Conservation (phyloP, 805 yeast genomes). For the Kuraishia floccosa region DNA sequence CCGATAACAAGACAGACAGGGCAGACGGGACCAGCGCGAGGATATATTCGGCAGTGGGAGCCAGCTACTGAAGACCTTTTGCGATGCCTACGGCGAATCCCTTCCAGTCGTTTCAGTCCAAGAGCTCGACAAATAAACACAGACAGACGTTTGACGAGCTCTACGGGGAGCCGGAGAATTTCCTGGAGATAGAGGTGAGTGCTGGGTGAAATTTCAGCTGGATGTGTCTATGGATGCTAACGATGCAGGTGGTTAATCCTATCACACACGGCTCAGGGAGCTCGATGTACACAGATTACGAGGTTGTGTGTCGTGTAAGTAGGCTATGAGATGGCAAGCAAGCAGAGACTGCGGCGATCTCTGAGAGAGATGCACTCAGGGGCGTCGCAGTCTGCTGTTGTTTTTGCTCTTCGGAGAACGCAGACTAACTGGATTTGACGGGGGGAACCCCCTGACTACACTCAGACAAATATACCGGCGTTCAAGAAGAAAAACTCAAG, state of each 20-base stretch:
- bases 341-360: too few species aligned
- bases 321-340: not conserved
- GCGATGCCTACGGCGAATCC: slow-evolving; percentile 17
- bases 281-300: slow-evolving; percentile 84
- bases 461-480: slow-evolving; percentile 74
- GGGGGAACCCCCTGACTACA: not conserved
- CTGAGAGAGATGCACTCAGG: too few species aligned
- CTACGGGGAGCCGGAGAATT: slow-evolving; percentile 92
- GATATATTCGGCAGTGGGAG: too few species aligned
- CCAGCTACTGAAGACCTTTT: slow-evolving; percentile 13
- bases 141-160: slow-evolving; percentile 66
- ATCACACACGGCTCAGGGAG: slow-evolving; percentile 59
- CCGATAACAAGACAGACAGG: too few species aligned
- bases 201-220: not conserved
- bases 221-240: not conserved
- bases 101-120: slow-evolving; percentile 17
- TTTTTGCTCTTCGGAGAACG: not conserved
- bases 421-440: not conserved
- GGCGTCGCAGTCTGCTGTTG: too few species aligned
- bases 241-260: slow-evolving; percentile 44
- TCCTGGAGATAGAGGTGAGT: slow-evolving; percentile 78
- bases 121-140: slow-evolving; percentile 13
- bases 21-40: too few species aligned
- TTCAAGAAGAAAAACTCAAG: slow-evolving; percentile 52
- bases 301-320: slow-evolving; percentile 60